A percentile compares a stretch with the other conserved stretches of the same genome.
phyloP scores from a whole-genome alignment of 306 rosid species.

The Castanospermum australe region DNA sequence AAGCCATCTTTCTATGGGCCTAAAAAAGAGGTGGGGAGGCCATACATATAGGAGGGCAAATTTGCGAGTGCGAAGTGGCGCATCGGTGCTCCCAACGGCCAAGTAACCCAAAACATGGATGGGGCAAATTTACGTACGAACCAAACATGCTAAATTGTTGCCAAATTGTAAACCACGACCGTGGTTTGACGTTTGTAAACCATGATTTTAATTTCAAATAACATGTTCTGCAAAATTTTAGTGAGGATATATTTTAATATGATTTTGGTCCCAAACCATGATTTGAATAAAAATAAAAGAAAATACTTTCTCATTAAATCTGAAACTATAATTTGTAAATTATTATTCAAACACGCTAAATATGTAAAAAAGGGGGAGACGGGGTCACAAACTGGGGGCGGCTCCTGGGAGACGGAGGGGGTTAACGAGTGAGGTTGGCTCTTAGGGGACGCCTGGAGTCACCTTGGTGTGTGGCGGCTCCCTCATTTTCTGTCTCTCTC shows the following conservation, averaged over 20 bases:
- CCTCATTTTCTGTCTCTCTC: not conserved
- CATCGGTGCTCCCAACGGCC: conserved; percentile 59
- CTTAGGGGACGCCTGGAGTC: conserved; percentile 72
- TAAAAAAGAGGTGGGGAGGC: not conserved
- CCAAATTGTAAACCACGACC: too few relatives aligned
- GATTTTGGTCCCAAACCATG: too few relatives aligned
- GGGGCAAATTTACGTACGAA: too few relatives aligned
- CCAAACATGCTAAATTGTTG: too few relatives aligned
- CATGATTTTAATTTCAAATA: too few relatives aligned
- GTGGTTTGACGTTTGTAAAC: too few relatives aligned
- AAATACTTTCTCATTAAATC: too few relatives aligned
- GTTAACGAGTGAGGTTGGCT: conserved; percentile 42
- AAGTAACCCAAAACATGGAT: conserved; percentile 34
- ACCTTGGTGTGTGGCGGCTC: conserved; percentile 29
- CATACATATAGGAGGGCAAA: not conserved
- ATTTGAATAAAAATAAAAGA: too few relatives aligned
- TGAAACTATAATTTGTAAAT: too few relatives aligned
- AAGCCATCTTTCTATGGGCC: not conserved
- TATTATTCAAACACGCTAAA: too few relatives aligned
- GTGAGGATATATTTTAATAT: too few relatives aligned
- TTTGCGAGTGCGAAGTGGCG: conserved; percentile 57
- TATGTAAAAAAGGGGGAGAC: conserved; percentile 14
- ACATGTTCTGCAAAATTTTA: too few relatives aligned
- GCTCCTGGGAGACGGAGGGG: conserved; percentile 40
- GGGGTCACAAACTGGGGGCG: conserved; percentile 38